These are phyloP conservation scores for Yamadazyma conglobata DNA, from an alignment of 1,139 yeast genomes.

Conservation along the genomic window DNA sequence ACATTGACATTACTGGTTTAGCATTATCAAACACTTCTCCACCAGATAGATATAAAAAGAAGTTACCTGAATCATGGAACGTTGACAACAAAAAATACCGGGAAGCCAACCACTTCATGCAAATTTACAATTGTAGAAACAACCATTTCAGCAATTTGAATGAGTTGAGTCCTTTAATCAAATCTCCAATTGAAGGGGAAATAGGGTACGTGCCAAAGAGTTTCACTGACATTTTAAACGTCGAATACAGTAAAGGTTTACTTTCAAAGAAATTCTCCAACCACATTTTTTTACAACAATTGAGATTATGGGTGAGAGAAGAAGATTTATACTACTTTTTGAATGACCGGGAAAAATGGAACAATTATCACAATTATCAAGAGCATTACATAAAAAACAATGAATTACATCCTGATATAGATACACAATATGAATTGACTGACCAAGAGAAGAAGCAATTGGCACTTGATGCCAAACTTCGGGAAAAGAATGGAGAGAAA, in stretches of 20 bases:
- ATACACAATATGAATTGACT: conserved; percentile 20
- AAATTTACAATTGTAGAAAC: conserved; percentile 33
- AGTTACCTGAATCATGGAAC: conserved; percentile 13
- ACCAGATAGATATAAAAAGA: conserved; percentile 18
- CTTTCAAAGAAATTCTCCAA: conserved; percentile 18
- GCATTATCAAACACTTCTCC: conserved; percentile 23
- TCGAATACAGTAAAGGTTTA: conserved; percentile 32
- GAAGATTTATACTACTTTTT: conserved; percentile 19
- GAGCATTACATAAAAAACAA: conserved; percentile 15
- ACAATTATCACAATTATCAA: conserved; percentile 23
- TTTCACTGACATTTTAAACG: conserved; percentile 25
- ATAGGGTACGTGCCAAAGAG: conserved; percentile 35
- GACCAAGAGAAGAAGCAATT: conserved; percentile 19
- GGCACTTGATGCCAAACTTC: conserved; percentile 13
- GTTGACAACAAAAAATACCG: conserved; percentile 9
- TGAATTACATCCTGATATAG: conserved; percentile 8
- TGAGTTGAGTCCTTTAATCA: conserved; percentile 24
- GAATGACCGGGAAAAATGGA: conserved; percentile 24
- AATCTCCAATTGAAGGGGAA: conserved; percentile 35
- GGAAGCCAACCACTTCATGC: conserved; percentile 19
- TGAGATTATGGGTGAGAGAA: conserved; percentile 30
- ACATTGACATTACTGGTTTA: conserved; percentile 32
- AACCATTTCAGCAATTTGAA: conserved; percentile 23
- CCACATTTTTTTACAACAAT: conserved; percentile 28
- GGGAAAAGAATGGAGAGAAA: conserved; percentile 15